Evolutionary conservation across 1,139 yeast species (phyloP).

Genomic region (Blastobotrys aristatus): DNA sequence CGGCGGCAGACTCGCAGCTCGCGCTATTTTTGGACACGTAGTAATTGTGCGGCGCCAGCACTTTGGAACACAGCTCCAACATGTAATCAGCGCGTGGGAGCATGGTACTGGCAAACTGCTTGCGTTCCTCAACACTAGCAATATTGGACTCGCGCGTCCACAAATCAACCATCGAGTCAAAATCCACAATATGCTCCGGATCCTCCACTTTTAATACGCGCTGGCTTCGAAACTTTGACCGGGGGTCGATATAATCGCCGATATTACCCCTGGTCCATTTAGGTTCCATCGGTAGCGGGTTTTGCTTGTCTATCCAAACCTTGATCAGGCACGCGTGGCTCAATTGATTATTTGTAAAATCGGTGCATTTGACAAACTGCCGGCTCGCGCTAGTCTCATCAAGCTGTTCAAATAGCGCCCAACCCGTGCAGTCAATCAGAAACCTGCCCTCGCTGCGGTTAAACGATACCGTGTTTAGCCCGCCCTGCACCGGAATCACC

Average conservation of each 20-base stretch:
- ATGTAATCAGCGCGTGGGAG: constrained; percentile 15
- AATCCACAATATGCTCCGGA: constrained; percentile 19
- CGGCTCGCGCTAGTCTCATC: constrained; percentile 4
- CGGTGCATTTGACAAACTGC: constrained; percentile 19
- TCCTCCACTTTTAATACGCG: constrained; percentile 20
- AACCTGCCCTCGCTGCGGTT: constrained; percentile 23
- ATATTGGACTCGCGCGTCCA: constrained; percentile 21
- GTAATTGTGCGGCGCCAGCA: constrained; percentile 20
- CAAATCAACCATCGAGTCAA: constrained; percentile 18
- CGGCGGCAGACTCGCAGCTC: neutral
- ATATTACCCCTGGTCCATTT: constrained; percentile 28
- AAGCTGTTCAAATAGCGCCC: constrained; percentile 25
- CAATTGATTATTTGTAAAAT: constrained; percentile 23
- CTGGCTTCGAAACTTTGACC: constrained; percentile 22
- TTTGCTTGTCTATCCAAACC: constrained; percentile 22
- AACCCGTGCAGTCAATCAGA: constrained; percentile 19
- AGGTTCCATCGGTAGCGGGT: constrained; percentile 26
- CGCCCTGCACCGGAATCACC: constrained; percentile 27
- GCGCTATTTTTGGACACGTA: constrained; percentile 18
- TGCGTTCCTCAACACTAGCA: constrained; percentile 16
- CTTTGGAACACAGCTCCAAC: constrained; percentile 20
- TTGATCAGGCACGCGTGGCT: constrained; percentile 19
- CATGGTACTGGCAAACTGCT: constrained; percentile 16
- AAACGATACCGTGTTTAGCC: constrained; percentile 20
- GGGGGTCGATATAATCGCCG: constrained; percentile 22